Conservation (phyloP, 2,329 filamentous ascomycete genomes). For the Zopfia rhizophila region DNA sequence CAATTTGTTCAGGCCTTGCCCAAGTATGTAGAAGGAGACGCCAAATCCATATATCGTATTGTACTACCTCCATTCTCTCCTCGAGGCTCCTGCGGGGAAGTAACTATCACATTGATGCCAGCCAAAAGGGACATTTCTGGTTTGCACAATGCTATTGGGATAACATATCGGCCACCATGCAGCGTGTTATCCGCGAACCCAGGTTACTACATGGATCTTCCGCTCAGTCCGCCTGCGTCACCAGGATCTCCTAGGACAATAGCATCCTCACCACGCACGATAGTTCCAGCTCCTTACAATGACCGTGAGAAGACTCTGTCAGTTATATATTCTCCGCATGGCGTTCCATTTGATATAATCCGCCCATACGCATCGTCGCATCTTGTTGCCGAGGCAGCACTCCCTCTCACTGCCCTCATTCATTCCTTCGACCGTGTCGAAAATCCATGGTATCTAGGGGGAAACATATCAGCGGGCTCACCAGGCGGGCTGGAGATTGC, state of each 20-base stretch:
- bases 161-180: slow-evolving; percentile 74
- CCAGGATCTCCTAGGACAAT: slow-evolving; percentile 46
- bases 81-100: slow-evolving; percentile 69
- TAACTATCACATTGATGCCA: slow-evolving; percentile 75
- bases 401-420: slow-evolving; percentile 71
- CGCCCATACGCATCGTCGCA: slow-evolving; percentile 67
- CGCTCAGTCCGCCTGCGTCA: slow-evolving; percentile 46
- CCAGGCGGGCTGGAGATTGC: slow-evolving; percentile 69
- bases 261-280: slow-evolving; percentile 44
- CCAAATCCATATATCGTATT: slow-evolving; percentile 58
- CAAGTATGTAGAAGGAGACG: slow-evolving; percentile 54
- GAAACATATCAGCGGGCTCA: slow-evolving; percentile 66
- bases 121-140: slow-evolving; percentile 70
- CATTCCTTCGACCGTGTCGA: slow-evolving; percentile 71
- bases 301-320: slow-evolving; percentile 62
- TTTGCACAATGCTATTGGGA: slow-evolving; percentile 74
- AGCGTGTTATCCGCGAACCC: slow-evolving; percentile 47
- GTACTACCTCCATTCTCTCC: slow-evolving; percentile 64
- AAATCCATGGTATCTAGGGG: slow-evolving; percentile 71
- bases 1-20: slow-evolving; percentile 56
- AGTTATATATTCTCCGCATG: slow-evolving; percentile 73
- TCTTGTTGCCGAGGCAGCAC: slow-evolving; percentile 65
- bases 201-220: slow-evolving; percentile 50
- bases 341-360: slow-evolving; percentile 65
- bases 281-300: slow-evolving; percentile 44